These are phyloP conservation scores for Eustoma russellianum DNA, from an alignment of 257 asterid genomes.

Conservation along the genomic window DNA sequence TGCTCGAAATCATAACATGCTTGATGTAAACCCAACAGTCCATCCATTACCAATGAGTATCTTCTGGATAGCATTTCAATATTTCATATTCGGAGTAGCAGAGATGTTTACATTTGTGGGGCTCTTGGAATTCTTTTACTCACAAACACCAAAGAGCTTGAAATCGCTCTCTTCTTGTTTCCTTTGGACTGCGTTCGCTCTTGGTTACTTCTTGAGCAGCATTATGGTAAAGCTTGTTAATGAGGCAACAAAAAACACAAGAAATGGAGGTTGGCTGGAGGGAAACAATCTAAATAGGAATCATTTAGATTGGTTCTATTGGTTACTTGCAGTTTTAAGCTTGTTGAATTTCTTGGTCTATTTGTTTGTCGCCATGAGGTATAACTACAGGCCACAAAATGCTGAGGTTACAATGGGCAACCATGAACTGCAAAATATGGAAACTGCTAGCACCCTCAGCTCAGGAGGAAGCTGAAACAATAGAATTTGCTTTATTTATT, in stretches of 20 bases:
- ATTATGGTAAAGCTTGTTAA: constrained; percentile 61
- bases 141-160: constrained; percentile 50
- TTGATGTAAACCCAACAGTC: constrained; percentile 42
- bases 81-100: constrained; percentile 71
- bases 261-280: constrained; percentile 58
- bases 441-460: neutral
- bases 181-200: constrained; percentile 66
- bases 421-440: constrained; percentile 12
- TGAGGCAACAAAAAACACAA: constrained; percentile 35
- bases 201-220: constrained; percentile 61
- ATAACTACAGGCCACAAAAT: constrained; percentile 44
- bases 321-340: constrained; percentile 42
- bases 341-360: constrained; percentile 44
- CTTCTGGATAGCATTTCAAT: constrained; percentile 73
- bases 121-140: constrained; percentile 64
- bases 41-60: constrained; percentile 67
- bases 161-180: constrained; percentile 67
- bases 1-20: constrained; percentile 36
- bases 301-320: constrained; percentile 56
- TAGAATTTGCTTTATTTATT: too few relatives aligned
- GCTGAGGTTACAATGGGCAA: constrained; percentile 3
- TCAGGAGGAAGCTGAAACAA: neutral
- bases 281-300: constrained; percentile 64
- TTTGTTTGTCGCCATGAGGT: constrained; percentile 48
- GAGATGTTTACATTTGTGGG: constrained; percentile 80